Evolutionary conservation across 768 basidiomycete genomes (phyloP).

Genomic region (Suillus americanus): DNA sequence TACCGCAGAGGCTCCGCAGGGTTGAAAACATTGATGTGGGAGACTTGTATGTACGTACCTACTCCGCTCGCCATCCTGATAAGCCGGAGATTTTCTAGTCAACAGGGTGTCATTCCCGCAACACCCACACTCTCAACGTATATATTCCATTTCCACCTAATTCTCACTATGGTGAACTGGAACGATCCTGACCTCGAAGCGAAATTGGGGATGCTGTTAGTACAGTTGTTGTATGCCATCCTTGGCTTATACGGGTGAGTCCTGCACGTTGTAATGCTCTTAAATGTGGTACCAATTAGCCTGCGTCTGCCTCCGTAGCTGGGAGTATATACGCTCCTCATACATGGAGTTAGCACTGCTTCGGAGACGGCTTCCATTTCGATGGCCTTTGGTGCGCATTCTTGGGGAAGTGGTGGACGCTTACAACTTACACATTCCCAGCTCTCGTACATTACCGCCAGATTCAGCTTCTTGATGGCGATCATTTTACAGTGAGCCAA

Average conservation of each 20-base stretch:
- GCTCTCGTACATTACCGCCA: background rate
- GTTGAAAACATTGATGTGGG: background rate
- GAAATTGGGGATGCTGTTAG: background rate
- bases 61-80: background rate
- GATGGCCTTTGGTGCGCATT: conserved; percentile 1
- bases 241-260: background rate
- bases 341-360: background rate
- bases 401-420: background rate
- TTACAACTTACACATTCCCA: background rate
- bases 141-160: no score
- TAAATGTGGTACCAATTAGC: background rate
- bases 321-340: conserved; percentile 1
- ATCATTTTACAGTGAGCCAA: background rate
- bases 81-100: background rate
- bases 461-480: background rate
- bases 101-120: background rate
- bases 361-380: background rate
- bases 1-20: background rate
- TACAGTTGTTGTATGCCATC: background rate
- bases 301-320: background rate
- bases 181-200: background rate
- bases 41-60: background rate
- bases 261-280: background rate
- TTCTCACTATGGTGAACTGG: background rate
- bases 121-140: background rate